Conservation (phyloP, 331 rosid species). For the Saraca asoca region DNA sequence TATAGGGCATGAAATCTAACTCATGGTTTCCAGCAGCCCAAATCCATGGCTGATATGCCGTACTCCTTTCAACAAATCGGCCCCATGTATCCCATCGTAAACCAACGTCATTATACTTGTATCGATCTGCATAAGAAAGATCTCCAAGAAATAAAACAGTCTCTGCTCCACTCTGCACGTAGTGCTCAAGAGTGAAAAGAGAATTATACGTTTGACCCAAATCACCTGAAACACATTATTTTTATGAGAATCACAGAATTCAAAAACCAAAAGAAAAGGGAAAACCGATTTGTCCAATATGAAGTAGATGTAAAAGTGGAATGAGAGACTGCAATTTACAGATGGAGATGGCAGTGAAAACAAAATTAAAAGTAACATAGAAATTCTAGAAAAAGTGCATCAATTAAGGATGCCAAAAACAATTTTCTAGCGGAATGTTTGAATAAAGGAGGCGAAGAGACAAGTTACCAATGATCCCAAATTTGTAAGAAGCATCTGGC, state of each 20-base stretch:
- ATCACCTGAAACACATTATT: conserved; percentile 67
- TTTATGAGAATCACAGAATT: conserved; percentile 16
- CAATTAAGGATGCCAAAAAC: conserved; percentile 24
- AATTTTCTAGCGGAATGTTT: conserved; percentile 1
- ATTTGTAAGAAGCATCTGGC: conserved; percentile 75
- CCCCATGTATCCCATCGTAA: conserved; percentile 96
- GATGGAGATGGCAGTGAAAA: background rate
- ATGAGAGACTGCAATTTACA: conserved; percentile 9
- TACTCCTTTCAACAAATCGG: conserved; percentile 69
- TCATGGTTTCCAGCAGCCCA: conserved; percentile 95
- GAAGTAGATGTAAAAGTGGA: conserved; percentile 27
- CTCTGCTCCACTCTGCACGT: conserved; percentile 79
- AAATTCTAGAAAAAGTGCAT: background rate
- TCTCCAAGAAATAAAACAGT: conserved; percentile 86
- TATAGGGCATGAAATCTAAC: conserved; percentile 80
- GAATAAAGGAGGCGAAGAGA: conserved; percentile 16
- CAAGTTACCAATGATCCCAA: conserved; percentile 86
- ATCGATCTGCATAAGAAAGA: conserved; percentile 93
- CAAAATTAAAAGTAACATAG: background rate
- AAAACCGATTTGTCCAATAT: conserved; percentile 19
- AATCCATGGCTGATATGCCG: conserved; percentile 93
- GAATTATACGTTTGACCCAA: conserved; percentile 97
- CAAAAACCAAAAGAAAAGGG: conserved; percentile 27
- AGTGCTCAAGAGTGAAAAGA: conserved; percentile 87
- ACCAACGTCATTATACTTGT: conserved; percentile 73